A percentile compares a stretch with the other conserved stretches of the same genome.
These are phyloP conservation scores for Calophaca sinica DNA, from an alignment of 306 rosid species.

Conservation along the genomic window DNA sequence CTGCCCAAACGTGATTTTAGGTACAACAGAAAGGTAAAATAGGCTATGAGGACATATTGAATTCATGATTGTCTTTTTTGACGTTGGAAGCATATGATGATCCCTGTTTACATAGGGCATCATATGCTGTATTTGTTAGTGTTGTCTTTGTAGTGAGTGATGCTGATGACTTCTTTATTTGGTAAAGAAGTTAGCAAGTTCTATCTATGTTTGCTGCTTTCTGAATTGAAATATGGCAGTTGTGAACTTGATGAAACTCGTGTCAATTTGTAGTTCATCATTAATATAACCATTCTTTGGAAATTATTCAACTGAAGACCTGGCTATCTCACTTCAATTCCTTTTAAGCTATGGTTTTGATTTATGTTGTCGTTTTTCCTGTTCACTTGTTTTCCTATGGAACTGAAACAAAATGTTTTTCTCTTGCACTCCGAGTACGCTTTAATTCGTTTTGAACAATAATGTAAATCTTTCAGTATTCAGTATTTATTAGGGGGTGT, in stretches of 20 bases:
- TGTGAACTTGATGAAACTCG: conserved; percentile 8
- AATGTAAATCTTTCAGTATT: conserved; percentile 2
- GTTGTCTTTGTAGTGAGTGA: conserved; percentile 31
- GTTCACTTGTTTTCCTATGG: conserved; percentile 7
- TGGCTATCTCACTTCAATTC: neutral
- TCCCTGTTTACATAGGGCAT: conserved; percentile 23
- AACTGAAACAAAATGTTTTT: conserved; percentile 17
- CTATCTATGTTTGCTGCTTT: conserved; percentile 23
- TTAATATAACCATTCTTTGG: neutral
- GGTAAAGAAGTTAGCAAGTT: conserved; percentile 32
- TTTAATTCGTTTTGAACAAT: neutral
- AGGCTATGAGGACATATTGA: neutral
- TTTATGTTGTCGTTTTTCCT: conserved; percentile 6
- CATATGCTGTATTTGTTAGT: conserved; percentile 20
- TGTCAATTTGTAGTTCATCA: neutral
- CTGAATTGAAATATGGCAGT: conserved; percentile 3
- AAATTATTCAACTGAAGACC: conserved; percentile 23
- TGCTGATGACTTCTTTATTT: conserved; percentile 40
- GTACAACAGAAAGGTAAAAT: conserved; percentile 73
- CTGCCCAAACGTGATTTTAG: conserved; percentile 90
- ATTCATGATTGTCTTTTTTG: neutral
- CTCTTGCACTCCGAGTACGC: neutral
- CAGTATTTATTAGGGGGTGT: neutral
- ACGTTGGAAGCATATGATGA: conserved; percentile 13
- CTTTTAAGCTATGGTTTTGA: neutral